phyloP scores from a whole-genome alignment of 176 grass and related monocot genomes.

The Echinochloa phyllopogon region DNA sequence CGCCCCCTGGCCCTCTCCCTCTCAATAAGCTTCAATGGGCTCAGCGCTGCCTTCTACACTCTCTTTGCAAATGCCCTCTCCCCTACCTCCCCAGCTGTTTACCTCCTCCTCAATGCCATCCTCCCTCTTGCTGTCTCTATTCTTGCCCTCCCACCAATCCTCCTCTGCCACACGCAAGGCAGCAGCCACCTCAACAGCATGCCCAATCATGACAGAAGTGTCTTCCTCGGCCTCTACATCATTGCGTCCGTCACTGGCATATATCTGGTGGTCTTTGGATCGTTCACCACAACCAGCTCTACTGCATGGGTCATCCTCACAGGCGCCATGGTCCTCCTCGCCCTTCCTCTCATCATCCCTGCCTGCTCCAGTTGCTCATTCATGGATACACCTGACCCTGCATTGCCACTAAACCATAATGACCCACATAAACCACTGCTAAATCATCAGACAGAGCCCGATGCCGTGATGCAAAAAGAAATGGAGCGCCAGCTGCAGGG shows the following conservation, averaged over 20 bases:
- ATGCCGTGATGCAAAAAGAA: background rate
- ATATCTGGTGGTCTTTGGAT: conserved; percentile 75
- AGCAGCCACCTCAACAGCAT: conserved; percentile 37
- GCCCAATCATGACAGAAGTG: conserved; percentile 47
- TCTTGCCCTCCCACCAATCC: conserved; percentile 61
- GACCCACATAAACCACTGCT: conserved; percentile 45
- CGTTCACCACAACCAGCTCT: conserved; percentile 45
- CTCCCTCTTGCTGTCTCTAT: conserved; percentile 63
- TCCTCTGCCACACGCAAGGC: conserved; percentile 55
- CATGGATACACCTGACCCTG: conserved; percentile 34
- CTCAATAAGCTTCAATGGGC: conserved; percentile 90
- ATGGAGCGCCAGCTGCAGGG: conserved; percentile 24
- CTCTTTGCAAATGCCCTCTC: conserved; percentile 60
- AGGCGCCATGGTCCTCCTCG: conserved; percentile 71
- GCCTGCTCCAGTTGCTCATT: conserved; percentile 48
- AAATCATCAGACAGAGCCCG: background rate
- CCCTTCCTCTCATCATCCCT: conserved; percentile 67
- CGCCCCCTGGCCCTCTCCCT: conserved; percentile 86
- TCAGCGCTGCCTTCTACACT: conserved; percentile 82
- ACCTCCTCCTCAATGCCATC: conserved; percentile 82
- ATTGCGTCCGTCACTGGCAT: conserved; percentile 78
- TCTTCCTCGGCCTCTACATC: conserved; percentile 77
- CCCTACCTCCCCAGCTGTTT: conserved; percentile 54
- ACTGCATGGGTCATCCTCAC: conserved; percentile 58
- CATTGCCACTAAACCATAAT: conserved; percentile 17